Evolutionary conservation across 1,284 basidiomycete species (phyloP).

Genomic region (Fistulinella cinereoalba): DNA sequence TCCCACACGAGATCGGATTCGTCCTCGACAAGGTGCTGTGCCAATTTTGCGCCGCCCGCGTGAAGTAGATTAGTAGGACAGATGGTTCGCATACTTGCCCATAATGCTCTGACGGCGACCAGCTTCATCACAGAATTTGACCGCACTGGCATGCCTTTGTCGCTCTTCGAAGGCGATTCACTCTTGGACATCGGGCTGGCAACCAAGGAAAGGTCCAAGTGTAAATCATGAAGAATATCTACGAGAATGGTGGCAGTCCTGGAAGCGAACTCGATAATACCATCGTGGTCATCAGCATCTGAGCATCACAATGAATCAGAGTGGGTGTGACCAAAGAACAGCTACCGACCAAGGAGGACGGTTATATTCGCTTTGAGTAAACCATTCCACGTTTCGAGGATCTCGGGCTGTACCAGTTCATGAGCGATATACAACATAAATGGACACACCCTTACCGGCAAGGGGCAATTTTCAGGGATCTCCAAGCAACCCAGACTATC

Average conservation of each 20-base stretch:
- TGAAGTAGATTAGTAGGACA: constrained; percentile 44
- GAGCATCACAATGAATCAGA: constrained; percentile 11
- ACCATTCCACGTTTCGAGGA: constrained; percentile 42
- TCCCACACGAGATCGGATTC: constrained; percentile 48
- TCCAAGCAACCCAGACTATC: constrained; percentile 44
- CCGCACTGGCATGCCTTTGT: constrained; percentile 15
- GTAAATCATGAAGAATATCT: constrained; percentile 50
- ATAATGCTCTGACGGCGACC: constrained; percentile 51
- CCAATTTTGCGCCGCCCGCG: constrained; percentile 43
- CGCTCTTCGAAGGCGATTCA: constrained; percentile 3
- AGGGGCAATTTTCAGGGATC: constrained; percentile 35
- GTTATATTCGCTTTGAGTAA: constrained; percentile 40
- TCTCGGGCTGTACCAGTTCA: constrained; percentile 31
- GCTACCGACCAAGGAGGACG: constrained; percentile 30
- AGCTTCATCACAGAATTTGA: constrained; percentile 49
- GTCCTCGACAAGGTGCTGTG: constrained; percentile 47
- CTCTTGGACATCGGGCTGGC: constrained; percentile 13
- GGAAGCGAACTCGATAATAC: constrained; percentile 40
- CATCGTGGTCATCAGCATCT: constrained; percentile 35
- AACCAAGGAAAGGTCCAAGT: constrained; percentile 45
- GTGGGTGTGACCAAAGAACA: constrained; percentile 5
- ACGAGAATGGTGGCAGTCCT: constrained; percentile 44
- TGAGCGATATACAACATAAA: constrained; percentile 8
- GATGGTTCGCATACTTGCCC: constrained; percentile 43
- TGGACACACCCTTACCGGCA: constrained; percentile 42